phyloP scores from a whole-genome alignment of 1,284 basidiomycete genomes.

The Leccinum solheimii region DNA sequence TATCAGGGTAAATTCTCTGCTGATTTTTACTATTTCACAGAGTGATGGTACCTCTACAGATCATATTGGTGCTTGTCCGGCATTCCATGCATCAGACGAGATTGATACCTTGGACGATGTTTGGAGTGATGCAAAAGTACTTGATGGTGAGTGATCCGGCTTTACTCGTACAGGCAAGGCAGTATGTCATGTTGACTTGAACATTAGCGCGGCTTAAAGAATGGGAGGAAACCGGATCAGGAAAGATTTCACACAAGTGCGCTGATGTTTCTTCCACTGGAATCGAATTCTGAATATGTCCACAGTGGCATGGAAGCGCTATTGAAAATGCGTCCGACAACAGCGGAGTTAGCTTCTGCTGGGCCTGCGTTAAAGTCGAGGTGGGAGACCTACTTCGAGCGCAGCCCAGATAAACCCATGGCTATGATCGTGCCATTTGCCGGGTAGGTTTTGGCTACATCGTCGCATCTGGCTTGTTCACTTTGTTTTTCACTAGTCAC shows the following conservation, averaged over 20 bases:
- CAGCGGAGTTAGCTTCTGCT: conserved; percentile 37
- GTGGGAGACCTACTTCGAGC: conserved; percentile 42
- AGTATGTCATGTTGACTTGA: neutral
- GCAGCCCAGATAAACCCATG: conserved; percentile 26
- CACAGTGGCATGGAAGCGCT: conserved; percentile 40
- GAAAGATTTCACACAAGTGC: neutral
- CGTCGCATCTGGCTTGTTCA: too few relatives aligned
- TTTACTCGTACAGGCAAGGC: neutral
- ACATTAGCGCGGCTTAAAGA: neutral
- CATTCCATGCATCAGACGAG: neutral
- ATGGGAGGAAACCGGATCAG: neutral
- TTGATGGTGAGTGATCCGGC: neutral
- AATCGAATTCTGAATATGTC: neutral
- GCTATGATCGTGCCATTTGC: conserved; percentile 12
- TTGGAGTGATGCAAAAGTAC: neutral
- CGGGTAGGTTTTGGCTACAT: conserved; percentile 12
- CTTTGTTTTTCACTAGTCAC: conserved; percentile 8
- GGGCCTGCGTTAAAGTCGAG: conserved; percentile 38
- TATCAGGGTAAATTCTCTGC: conserved; percentile 43
- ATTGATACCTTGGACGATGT: neutral
- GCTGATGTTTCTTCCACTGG: neutral
- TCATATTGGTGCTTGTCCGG: neutral
- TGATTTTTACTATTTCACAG: neutral
- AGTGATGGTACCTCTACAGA: neutral
- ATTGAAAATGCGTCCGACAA: conserved; percentile 41